Conservation (phyloP, 2,329 filamentous ascomycete species). For the Paramyrothecium sp. region DNA sequence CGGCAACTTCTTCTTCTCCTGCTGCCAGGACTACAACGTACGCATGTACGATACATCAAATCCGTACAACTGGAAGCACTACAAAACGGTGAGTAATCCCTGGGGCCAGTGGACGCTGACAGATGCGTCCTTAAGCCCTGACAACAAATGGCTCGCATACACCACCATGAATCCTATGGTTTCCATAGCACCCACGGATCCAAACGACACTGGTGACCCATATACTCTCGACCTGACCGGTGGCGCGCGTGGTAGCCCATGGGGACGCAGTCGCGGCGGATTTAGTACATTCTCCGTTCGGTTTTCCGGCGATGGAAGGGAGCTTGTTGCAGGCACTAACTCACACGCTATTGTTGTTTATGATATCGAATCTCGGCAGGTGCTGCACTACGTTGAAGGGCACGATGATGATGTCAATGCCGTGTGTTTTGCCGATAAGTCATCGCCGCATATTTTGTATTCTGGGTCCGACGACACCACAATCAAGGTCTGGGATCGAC, state of each 20-base stretch:
- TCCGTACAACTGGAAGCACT: slow-evolving; percentile 92
- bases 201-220: slow-evolving; percentile 76
- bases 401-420: slow-evolving; percentile 93
- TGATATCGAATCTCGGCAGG: slow-evolving; percentile 78
- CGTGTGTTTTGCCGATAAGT: slow-evolving; percentile 88
- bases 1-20: slow-evolving; percentile 95
- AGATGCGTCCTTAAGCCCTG: slow-evolving; percentile 84
- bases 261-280: slow-evolving; percentile 21
- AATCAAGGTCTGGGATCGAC: slow-evolving; percentile 92
- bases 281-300: slow-evolving; percentile 85
- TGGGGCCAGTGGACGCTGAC: slow-evolving; percentile 95
- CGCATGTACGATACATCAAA: slow-evolving; percentile 98
- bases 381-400: slow-evolving; percentile 72
- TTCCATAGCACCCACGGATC: slow-evolving; percentile 84
- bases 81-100: slow-evolving; percentile 84
- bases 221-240: slow-evolving; percentile 69
- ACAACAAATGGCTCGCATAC: slow-evolving; percentile 90
- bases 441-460: slow-evolving; percentile 90
- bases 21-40: slow-evolving; percentile 88
- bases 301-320: slow-evolving; percentile 87
- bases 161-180: slow-evolving; percentile 84
- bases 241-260: slow-evolving; percentile 12
- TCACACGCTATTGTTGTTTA: slow-evolving; percentile 81
- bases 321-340: slow-evolving; percentile 87
- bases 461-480: slow-evolving; percentile 94